These are phyloP conservation scores for Peronospora farinosa DNA, from an alignment of 352 stramenopile species.

Conservation along the genomic window DNA sequence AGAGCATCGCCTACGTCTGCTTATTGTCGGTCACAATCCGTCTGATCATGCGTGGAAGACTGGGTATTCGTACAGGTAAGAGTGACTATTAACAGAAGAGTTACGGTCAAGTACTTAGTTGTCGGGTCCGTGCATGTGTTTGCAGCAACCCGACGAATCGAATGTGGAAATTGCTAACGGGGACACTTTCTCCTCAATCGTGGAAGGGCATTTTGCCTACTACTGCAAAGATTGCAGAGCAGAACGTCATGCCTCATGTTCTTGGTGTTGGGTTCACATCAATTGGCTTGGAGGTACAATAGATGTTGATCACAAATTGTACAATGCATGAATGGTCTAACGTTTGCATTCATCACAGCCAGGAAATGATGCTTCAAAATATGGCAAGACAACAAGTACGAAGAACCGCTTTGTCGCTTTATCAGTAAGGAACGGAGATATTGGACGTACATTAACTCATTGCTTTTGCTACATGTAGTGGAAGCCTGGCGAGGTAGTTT, in stretches of 20 bases:
- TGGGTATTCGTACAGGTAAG: constrained; percentile 58
- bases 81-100: background rate
- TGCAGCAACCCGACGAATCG: constrained; percentile 82
- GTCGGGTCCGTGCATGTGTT: background rate
- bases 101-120: background rate
- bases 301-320: background rate
- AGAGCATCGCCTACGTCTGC: constrained; percentile 61
- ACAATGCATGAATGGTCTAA: constrained; percentile 5
- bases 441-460: background rate
- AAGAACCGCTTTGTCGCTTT: background rate
- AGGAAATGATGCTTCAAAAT: constrained; percentile 79
- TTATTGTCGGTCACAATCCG: constrained; percentile 87
- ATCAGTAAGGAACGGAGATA: background rate
- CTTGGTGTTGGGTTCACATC: constrained; percentile 77
- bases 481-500: constrained; percentile 53
- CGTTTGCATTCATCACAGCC: constrained; percentile 30
- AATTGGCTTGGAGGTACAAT: constrained; percentile 66
- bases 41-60: constrained; percentile 85
- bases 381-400: constrained; percentile 65
- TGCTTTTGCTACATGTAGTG: constrained; percentile 31
- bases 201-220: constrained; percentile 62
- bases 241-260: constrained; percentile 63
- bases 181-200: constrained; percentile 40
- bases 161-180: constrained; percentile 84
- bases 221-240: constrained; percentile 48